Percentiles rank a stretch among this genome's conserved stretches.
phyloP scores from a whole-genome alignment of 495 filamentous ascomycete species.

The Neurospora africana region DNA sequence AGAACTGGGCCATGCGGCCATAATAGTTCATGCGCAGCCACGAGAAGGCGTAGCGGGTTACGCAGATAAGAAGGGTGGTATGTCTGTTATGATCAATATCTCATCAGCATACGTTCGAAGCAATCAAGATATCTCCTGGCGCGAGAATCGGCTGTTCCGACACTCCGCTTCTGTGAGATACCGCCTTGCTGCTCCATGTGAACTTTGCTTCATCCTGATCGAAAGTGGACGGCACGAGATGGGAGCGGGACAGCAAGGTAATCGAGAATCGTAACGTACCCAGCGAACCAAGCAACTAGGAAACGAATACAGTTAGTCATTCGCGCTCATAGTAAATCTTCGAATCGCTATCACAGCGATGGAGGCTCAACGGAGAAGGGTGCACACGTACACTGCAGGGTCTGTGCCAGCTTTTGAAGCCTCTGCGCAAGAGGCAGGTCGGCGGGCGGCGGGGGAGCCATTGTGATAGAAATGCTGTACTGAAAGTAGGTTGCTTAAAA shows the following conservation, averaged over 20 bases:
- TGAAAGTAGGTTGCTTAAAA: neutral
- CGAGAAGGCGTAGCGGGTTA: slow-evolving; percentile 69
- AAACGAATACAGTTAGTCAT: slow-evolving; percentile 15
- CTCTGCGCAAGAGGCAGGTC: slow-evolving; percentile 63
- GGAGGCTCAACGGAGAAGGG: slow-evolving; percentile 2
- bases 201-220: neutral
- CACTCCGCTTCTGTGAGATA: neutral
- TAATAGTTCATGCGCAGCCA: slow-evolving; percentile 77
- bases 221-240: neutral
- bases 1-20: slow-evolving; percentile 60
- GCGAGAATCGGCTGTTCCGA: neutral
- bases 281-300: slow-evolving; percentile 70
- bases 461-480: slow-evolving; percentile 20
- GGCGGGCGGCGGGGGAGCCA: slow-evolving; percentile 72
- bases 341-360: slow-evolving; percentile 4
- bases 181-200: neutral
- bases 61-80: slow-evolving; percentile 69
- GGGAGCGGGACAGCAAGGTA: neutral
- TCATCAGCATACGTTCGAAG: neutral
- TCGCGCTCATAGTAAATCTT: neutral
- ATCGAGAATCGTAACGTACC: slow-evolving; percentile 46
- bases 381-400: slow-evolving; percentile 66
- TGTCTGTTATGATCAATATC: slow-evolving; percentile 42
- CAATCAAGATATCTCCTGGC: neutral
- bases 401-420: slow-evolving; percentile 66